A percentile compares a stretch with the other conserved stretches of the same genome.
Conservation (phyloP, 139 green algal species). For the Chlorella sp. region DNA sequence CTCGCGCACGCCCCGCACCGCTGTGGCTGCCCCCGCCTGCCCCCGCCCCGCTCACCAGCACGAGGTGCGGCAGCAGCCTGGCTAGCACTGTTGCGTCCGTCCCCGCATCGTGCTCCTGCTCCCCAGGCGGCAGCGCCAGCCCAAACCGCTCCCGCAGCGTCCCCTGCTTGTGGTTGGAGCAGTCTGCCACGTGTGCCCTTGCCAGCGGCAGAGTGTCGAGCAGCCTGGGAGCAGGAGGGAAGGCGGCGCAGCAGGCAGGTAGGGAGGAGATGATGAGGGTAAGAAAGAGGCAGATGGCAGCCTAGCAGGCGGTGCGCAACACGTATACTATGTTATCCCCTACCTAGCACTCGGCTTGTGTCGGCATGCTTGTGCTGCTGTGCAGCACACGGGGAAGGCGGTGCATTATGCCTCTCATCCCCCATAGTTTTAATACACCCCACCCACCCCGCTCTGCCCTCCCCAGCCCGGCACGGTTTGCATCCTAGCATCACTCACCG, state of each 20-base stretch:
- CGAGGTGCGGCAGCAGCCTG: conserved; percentile 27
- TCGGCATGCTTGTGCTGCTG: too few species aligned
- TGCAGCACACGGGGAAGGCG: too few species aligned
- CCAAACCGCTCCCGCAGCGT: conserved; percentile 14
- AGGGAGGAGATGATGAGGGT: not conserved
- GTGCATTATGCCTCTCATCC: too few species aligned
- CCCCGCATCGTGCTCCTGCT: conserved; percentile 18
- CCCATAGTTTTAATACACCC: not conserved
- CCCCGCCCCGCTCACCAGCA: not conserved
- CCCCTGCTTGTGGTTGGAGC: not conserved
- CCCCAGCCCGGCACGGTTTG: too few species aligned
- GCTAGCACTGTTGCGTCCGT: conserved; percentile 18
- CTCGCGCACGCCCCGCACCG: not conserved
- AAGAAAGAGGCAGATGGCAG: not conserved
- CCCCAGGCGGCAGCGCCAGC: not conserved
- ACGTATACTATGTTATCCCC: too few species aligned
- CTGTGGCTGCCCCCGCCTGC: not conserved
- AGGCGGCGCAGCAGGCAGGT: not conserved
- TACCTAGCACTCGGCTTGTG: too few species aligned
- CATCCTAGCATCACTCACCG: not conserved
- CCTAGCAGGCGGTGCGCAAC: too few species aligned
- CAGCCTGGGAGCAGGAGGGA: conserved; percentile 7
- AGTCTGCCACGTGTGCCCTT: not conserved
- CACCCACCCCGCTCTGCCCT: not conserved
- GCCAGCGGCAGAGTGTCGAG: conserved; percentile 29